Conservation (phyloP, 768 basidiomycete species). For the Glaciozyma martinii region DNA sequence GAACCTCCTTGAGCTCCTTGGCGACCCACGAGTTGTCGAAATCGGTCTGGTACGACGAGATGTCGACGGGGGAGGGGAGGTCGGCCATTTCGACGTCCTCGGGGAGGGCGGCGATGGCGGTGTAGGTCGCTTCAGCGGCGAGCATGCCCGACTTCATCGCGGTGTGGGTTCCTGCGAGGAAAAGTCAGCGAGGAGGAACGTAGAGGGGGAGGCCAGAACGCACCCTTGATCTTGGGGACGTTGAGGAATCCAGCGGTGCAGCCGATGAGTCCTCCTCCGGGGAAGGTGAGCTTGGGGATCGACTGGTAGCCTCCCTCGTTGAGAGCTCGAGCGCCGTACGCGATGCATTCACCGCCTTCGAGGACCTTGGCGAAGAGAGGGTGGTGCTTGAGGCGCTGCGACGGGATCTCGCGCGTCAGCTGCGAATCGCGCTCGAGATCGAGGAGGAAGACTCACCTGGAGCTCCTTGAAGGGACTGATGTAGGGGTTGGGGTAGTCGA, state of each 20-base stretch:
- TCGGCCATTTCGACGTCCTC: conserved; percentile 34
- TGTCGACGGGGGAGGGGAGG: conserved; percentile 45
- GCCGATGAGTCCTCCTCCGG: conserved; percentile 87
- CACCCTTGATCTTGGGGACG: conserved; percentile 90
- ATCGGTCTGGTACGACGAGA: conserved; percentile 62
- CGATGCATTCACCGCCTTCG: conserved; percentile 64
- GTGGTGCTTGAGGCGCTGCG: conserved; percentile 86
- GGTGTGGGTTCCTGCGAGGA: conserved; percentile 58
- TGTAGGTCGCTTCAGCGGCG: conserved; percentile 78
- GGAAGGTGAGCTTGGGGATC: conserved; percentile 76
- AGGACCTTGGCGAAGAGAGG: conserved; percentile 79
- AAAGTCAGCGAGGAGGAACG: background rate
- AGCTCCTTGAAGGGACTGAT: conserved; percentile 85
- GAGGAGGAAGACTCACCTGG: conserved; percentile 51
- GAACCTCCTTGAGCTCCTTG: conserved; percentile 74
- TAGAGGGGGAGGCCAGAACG: background rate
- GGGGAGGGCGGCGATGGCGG: conserved; percentile 45
- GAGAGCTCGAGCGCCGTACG: conserved; percentile 79
- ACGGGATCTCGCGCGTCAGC: conserved; percentile 11
- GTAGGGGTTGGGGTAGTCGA: conserved; percentile 92
- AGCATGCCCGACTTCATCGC: conserved; percentile 99
- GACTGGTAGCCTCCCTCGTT: conserved; percentile 93
- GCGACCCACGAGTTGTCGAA: conserved; percentile 75
- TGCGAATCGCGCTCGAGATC: background rate
- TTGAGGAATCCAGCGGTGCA: conserved; percentile 96